Conservation (phyloP, 352 stramenopile genomes). For the Globisporangium uncinulatum region DNA sequence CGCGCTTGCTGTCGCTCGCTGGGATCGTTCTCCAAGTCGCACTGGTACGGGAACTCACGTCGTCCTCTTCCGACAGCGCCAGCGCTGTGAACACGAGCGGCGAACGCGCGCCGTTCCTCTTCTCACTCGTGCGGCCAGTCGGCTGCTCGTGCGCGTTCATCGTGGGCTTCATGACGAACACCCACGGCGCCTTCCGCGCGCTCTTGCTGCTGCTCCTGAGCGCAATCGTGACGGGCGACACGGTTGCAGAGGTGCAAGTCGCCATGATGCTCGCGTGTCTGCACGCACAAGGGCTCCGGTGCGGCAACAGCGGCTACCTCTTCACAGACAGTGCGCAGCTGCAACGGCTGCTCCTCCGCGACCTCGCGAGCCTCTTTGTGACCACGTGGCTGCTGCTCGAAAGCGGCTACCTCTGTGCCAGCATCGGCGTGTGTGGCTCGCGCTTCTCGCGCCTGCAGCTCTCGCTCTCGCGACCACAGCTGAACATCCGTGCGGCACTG, state of each 20-base stretch:
- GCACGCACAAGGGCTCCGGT: slow-evolving; percentile 32
- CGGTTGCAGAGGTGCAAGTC: slow-evolving; percentile 44
- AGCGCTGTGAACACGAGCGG: background rate
- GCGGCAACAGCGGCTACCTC: slow-evolving; percentile 23
- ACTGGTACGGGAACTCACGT: slow-evolving; percentile 22
- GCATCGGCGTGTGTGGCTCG: slow-evolving; percentile 51
- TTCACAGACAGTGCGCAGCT: slow-evolving; percentile 20
- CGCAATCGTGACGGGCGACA: slow-evolving; percentile 42
- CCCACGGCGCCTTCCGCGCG: slow-evolving; percentile 48
- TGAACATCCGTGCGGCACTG: slow-evolving; percentile 55
- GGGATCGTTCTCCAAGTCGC: slow-evolving; percentile 35
- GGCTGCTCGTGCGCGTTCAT: slow-evolving; percentile 40
- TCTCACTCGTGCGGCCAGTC: slow-evolving; percentile 41
- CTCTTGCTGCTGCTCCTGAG: slow-evolving; percentile 26
- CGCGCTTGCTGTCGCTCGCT: slow-evolving; percentile 36
- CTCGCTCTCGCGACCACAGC: slow-evolving; percentile 48
- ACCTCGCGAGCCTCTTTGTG: slow-evolving; percentile 40
- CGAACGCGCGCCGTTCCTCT: slow-evolving; percentile 24
- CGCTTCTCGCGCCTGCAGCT: slow-evolving; percentile 45
- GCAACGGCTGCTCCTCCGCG: slow-evolving; percentile 24
- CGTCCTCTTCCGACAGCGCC: slow-evolving; percentile 1
- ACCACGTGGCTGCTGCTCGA: slow-evolving; percentile 52
- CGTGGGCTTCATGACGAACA: slow-evolving; percentile 70
- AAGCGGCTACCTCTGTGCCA: slow-evolving; percentile 37
- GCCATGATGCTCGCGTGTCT: slow-evolving; percentile 53